These are phyloP conservation scores for Ettlia oleoabundans DNA, from an alignment of 139 green algal genomes.

Conservation along the genomic window DNA sequence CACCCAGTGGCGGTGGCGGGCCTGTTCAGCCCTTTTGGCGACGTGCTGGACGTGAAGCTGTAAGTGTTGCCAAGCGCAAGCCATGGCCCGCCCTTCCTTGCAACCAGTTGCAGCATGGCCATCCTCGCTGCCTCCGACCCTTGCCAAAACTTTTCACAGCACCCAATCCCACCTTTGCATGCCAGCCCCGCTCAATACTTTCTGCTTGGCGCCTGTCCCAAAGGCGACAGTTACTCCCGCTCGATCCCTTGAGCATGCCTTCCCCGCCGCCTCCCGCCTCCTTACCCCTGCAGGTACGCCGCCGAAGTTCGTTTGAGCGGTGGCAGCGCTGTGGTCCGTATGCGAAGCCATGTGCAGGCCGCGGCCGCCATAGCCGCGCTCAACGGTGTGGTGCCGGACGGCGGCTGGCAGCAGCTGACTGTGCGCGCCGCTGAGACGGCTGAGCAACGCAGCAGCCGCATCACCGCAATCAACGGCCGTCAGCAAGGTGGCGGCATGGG, in stretches of 20 bases:
- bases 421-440: constrained; percentile 26
- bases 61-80: no score
- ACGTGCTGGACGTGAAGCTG: constrained; percentile 34
- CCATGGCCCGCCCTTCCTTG: no score
- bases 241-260: not conserved
- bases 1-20: constrained; percentile 27
- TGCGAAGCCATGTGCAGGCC: constrained; percentile 5
- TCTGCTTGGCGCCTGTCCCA: no score
- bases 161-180: no score
- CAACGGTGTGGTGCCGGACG: constrained; percentile 24
- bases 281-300: constrained; percentile 11
- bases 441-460: constrained; percentile 23
- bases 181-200: no score
- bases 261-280: not conserved
- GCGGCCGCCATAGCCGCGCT: constrained; percentile 21
- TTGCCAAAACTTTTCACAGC: no score
- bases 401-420: constrained; percentile 35
- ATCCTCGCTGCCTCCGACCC: not conserved
- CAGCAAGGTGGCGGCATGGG: not conserved
- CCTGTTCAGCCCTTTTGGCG: constrained; percentile 23
- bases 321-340: constrained; percentile 23
- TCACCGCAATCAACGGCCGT: constrained; percentile 27
- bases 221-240: no score
- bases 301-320: constrained; percentile 27
- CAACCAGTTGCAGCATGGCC: no score